Base-by-base conservation (phyloP, 768 basidiomycete species). In the Lyophyllum decastes region DNA sequence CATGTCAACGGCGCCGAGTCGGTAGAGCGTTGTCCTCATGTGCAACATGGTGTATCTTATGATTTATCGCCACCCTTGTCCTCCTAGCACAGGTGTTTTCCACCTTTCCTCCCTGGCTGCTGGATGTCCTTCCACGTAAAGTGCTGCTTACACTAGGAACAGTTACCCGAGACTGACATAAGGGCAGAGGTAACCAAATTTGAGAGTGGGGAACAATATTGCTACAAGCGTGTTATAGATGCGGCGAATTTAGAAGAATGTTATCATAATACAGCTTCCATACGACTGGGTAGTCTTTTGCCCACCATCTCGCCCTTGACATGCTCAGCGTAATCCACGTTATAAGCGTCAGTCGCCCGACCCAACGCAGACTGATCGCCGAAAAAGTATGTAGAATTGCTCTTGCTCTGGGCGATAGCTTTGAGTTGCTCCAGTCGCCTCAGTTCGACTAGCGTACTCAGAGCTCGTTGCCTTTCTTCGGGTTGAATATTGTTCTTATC, bases 321-420 rank as follows among this genome's bases (percentile, higher is more conserved):
- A 49, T 76, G 68, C 62, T 82, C 78, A 8, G 76, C 77, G 68
- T 82, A 80, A 62, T 82, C 81, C 22, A 81, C 68, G 50, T 73
- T 73, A 63, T 78, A 82, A 16, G 77, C 70, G n/a, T 78, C 80
- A 48, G 55, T 70, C 43, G 62, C 66, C 11, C 62, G 60, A 11
- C 75, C 74, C 54, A 75, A 59, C 16, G 72, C 67, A 9, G 70
- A 70, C 57, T 74, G 74, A 50, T 80, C 78, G 5, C 81, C 78
- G 60, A 85, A 83, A 73, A 85, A 85, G 64, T 85, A 84, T 17
- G 83, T 85, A 38, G 79, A 76, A 59, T 83, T 85, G 40, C 77
- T 76, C 51, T 73, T 62, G 54, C 82, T 78, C 27, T 63, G 57
- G 6, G 83, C 83, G 46, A 85, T 84, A 43, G 82, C 80, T 56